Evolutionary conservation across 352 stramenopile genomes (phyloP).

Genomic region (Phytopythium cucurbitacearum): DNA sequence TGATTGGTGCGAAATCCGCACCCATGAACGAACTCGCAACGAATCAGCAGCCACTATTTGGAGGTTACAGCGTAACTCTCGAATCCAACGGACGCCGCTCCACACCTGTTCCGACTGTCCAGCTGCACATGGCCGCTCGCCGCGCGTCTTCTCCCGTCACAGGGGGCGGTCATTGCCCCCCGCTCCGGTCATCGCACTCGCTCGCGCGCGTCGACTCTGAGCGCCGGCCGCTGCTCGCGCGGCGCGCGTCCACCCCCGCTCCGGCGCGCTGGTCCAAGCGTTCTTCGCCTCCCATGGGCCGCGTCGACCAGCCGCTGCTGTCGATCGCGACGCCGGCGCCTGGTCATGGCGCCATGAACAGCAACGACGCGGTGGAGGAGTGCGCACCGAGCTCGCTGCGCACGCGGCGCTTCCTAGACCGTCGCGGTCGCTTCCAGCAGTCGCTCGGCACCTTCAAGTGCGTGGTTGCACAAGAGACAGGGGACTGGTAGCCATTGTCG

Average conservation of each 20-base stretch:
- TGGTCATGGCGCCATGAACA: conserved; percentile 6
- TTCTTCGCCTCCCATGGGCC: conserved; percentile 10
- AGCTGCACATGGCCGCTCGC: too few species aligned
- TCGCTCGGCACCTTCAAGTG: conserved; percentile 70
- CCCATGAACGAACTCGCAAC: too few species aligned
- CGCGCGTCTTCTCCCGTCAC: too few species aligned
- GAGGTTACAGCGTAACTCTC: too few species aligned
- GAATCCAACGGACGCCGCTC: too few species aligned
- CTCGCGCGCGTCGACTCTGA: too few species aligned
- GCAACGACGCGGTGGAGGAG: conserved; percentile 1
- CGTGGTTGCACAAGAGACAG: conserved; percentile 8
- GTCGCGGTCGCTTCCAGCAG: conserved; percentile 58
- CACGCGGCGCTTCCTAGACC: conserved; percentile 57
- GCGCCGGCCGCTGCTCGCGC: not conserved
- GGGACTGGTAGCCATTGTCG: not conserved
- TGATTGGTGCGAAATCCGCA: too few species aligned
- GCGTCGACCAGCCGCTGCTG: conserved; percentile 32
- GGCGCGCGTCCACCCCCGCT: not conserved
- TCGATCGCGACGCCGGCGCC: conserved; percentile 13
- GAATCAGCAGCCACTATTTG: too few species aligned
- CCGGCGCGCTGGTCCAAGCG: not conserved
- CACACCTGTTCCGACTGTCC: too few species aligned
- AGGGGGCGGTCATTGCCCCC: too few species aligned
- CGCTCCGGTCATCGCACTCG: too few species aligned
- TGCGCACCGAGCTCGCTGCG: conserved; percentile 6